Evolutionary conservation across 495 filamentous ascomycete genomes (phyloP), one percentile per base, ranked within the genome.

Genomic region (Aspergillus indologenus): DNA sequence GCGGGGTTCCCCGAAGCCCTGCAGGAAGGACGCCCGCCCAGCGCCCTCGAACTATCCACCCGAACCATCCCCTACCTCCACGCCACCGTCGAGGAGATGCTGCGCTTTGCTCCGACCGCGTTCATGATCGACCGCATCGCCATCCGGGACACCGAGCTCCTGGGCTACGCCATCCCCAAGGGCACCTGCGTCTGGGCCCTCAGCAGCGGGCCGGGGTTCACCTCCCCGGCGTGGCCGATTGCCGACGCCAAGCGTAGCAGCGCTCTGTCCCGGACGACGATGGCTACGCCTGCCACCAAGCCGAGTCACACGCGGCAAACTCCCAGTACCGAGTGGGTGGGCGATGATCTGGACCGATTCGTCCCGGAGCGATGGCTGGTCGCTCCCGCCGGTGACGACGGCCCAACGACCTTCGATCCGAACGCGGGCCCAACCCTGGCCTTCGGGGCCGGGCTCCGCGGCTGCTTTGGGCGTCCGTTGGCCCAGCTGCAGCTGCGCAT

Each of bases 51-150:
- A n/a, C 67, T 78, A n/a, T 51, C 68, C 17, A 55, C 53, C 14
- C 63, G 66, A 5, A 45, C 63, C 4, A 45, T 73, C 17, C 74
- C 70, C 0, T 78, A 73, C 53, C 61, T 79, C 3, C 68, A 77
- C 26, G 76, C 73, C 7, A 58, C 68, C 1, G 54, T 75, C 19
- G 74, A 76, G 44, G 76, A 79, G 50, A 65, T 59, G 8, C 50
- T 74, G 1, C 76, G 76, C 11, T 45, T 45, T 1, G 62, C 61
- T 1, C 26, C 26, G 26, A 29, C 26, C 26, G 61, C 65, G 19
- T 22, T 61, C 1, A 26, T 56, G 2, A 50, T 65, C 7, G 31
- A 45, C 4, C 73, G 75, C 8, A 52, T 63, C 18, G 63, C 72
- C n/a, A 21, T 61, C 20, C 21, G 54, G 14, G 71, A 76, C 47